These are phyloP conservation scores for Phascolomyces articulosus DNA, from an alignment of 371 early-diverging fungal genomes.

Conservation along the genomic window DNA sequence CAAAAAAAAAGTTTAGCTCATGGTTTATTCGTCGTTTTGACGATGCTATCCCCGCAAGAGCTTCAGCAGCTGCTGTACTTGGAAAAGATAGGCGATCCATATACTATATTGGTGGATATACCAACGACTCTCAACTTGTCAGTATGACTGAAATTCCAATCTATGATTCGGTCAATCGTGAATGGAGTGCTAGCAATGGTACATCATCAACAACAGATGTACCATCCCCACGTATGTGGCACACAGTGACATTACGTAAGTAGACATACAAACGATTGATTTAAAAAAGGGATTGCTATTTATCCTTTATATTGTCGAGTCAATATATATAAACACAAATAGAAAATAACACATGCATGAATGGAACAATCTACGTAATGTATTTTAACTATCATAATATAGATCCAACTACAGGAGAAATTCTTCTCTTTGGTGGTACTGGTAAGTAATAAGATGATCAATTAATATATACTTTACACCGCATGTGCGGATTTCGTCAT, in stretches of 20 bases:
- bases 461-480: too few relatives aligned
- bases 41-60: not conserved
- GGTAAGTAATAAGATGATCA: too few relatives aligned
- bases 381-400: not conserved
- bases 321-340: too few relatives aligned
- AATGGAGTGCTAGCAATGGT: not conserved
- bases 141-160: not conserved
- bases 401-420: not conserved
- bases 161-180: not conserved
- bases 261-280: too few relatives aligned
- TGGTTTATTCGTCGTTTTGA: too few relatives aligned
- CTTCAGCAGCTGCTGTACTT: not conserved
- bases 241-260: not conserved
- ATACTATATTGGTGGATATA: not conserved
- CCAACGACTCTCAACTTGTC: not conserved
- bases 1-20: too few relatives aligned
- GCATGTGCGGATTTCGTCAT: not conserved
- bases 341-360: not conserved
- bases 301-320: too few relatives aligned
- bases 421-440: not conserved
- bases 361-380: not conserved
- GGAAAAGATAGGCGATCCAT: not conserved
- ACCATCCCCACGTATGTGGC: not conserved
- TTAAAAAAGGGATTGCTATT: too few relatives aligned
- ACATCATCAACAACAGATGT: not conserved